A percentile compares a stretch with the other conserved stretches of the same genome.
phyloP scores from a whole-genome alignment of 192 early-diverging fungal species.

The Mortierella claussenii region DNA sequence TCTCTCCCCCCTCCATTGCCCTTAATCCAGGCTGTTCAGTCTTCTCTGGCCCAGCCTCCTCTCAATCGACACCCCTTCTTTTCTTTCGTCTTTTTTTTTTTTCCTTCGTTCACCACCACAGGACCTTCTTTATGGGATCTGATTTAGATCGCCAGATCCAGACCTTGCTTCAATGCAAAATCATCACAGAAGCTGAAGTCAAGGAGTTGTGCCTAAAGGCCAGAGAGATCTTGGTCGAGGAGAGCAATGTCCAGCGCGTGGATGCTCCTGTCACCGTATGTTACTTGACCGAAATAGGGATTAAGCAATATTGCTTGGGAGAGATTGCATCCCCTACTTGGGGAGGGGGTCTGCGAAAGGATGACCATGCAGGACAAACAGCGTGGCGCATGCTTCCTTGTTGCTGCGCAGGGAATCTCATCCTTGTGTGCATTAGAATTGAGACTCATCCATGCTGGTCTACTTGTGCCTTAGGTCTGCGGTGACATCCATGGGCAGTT shows the following conservation, averaged over 20 bases:
- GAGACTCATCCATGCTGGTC: background rate
- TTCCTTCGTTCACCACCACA: background rate
- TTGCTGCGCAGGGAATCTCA: too few species aligned
- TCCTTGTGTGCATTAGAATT: background rate
- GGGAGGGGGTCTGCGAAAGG: too few species aligned
- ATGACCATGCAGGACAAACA: too few species aligned
- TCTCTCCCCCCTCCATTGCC: background rate
- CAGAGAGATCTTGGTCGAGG: slow-evolving; percentile 94
- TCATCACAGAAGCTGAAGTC: slow-evolving; percentile 93
- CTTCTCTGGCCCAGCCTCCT: too few species aligned
- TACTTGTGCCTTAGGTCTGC: slow-evolving; percentile 66
- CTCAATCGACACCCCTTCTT: background rate
- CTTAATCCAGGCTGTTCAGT: too few species aligned
- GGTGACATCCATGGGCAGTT: slow-evolving; percentile 99
- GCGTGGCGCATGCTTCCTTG: too few species aligned
- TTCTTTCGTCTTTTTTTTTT: background rate
- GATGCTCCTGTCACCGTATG: slow-evolving; percentile 94
- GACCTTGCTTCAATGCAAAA: slow-evolving; percentile 89
- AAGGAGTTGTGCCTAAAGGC: slow-evolving; percentile 95
- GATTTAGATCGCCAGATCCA: slow-evolving; percentile 77
- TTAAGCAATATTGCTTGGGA: too few species aligned
- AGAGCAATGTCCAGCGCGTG: slow-evolving; percentile 95
- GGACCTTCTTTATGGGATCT: slow-evolving; percentile 35
- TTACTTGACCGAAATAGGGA: too few species aligned
- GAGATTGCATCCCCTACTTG: too few species aligned